These are phyloP conservation scores for Saksenaea oblongispora DNA, from an alignment of 371 early-diverging fungal species.

Conservation along the genomic window DNA sequence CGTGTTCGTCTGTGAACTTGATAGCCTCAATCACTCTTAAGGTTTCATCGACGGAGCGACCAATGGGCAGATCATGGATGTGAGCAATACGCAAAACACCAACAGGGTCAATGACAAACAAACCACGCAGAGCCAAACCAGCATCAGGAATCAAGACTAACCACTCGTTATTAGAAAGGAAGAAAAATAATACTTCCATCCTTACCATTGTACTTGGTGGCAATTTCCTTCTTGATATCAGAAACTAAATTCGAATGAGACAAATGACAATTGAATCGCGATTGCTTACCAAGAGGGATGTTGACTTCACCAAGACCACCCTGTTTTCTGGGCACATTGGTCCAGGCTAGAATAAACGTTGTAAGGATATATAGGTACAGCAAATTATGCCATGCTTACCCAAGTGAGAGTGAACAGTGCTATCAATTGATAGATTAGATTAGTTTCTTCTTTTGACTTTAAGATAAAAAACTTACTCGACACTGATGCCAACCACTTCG, in stretches of 20 bases:
- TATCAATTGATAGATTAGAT: conserved; percentile 17
- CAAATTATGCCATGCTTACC: conserved; percentile 21
- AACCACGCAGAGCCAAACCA: conserved; percentile 69
- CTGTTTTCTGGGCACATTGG: conserved; percentile 54
- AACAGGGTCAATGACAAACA: conserved; percentile 95
- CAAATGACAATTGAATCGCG: conserved; percentile 36
- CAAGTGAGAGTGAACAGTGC: conserved; percentile 51
- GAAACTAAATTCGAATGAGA: conserved; percentile 54
- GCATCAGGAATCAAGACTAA: conserved; percentile 70
- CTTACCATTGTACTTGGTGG: conserved; percentile 82
- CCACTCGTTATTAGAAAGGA: background rate
- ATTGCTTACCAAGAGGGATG: conserved; percentile 40
- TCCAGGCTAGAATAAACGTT: conserved; percentile 52
- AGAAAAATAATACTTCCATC: conserved; percentile 55
- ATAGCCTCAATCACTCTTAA: conserved; percentile 95
- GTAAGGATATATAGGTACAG: background rate
- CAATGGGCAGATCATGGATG: conserved; percentile 83
- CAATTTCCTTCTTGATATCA: conserved; percentile 85
- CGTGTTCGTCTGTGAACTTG: conserved; percentile 90
- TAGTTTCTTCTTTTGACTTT: background rate
- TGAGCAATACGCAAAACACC: conserved; percentile 68
- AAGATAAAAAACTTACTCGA: conserved; percentile 60
- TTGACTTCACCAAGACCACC: conserved; percentile 95
- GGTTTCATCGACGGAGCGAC: conserved; percentile 94
- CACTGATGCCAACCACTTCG: conserved; percentile 81